Conservation (phyloP, 495 filamentous ascomycete species). For the Xylaria sp. region DNA sequence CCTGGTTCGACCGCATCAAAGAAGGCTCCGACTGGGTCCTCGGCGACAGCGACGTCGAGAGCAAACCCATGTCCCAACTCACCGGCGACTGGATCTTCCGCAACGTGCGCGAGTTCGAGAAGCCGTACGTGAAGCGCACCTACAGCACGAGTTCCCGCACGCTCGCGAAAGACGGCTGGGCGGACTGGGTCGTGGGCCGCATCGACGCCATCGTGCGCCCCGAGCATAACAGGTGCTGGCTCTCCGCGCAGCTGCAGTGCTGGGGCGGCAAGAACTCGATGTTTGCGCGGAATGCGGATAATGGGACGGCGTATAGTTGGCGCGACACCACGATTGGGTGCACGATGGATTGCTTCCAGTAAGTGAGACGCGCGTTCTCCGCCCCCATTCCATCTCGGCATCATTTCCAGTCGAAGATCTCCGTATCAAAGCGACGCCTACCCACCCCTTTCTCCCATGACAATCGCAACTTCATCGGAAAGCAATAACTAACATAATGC, state of each 20-base stretch:
- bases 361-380: constrained; percentile 1
- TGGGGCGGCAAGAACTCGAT: constrained; percentile 49
- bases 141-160: constrained; percentile 45
- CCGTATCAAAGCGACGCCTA: no score
- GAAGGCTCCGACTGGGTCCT: constrained; percentile 38
- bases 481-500: not conserved
- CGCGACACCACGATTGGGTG: constrained; percentile 44
- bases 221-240: constrained; percentile 42
- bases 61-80: constrained; percentile 47
- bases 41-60: constrained; percentile 32
- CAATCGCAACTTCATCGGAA: not conserved
- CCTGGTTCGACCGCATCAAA: constrained; percentile 47
- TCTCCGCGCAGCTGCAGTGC: constrained; percentile 48
- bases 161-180: constrained; percentile 43
- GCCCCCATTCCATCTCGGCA: not conserved
- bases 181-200: constrained; percentile 42
- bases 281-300: constrained; percentile 45
- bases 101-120: constrained; percentile 46
- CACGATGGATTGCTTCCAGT: constrained; percentile 48
- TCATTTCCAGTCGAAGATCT: not conserved
- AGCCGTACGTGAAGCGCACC: constrained; percentile 51
- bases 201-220: constrained; percentile 43
- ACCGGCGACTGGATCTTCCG: constrained; percentile 50
- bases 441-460: no score
- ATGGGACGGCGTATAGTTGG: constrained; percentile 51